Evolutionary conservation across 148 eudicot species (phyloP).

Genomic region (Rheum nobile): DNA sequence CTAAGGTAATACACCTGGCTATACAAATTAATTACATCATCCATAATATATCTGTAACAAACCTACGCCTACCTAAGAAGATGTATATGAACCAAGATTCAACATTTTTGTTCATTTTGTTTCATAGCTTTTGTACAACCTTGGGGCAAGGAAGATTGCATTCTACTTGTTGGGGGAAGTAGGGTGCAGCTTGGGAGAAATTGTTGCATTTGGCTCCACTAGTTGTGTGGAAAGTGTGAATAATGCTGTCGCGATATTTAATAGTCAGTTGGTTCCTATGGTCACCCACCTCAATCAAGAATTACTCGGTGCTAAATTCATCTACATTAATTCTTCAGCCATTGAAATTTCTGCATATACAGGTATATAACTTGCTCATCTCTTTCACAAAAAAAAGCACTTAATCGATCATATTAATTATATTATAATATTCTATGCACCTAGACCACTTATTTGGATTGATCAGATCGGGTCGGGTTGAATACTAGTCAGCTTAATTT

Average conservation of each 20-base stretch:
- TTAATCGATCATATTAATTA: too few relatives aligned
- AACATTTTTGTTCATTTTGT: too few relatives aligned
- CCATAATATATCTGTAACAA: too few relatives aligned
- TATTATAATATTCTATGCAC: too few relatives aligned
- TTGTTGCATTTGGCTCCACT: conserved; percentile 10
- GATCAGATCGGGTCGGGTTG: too few relatives aligned
- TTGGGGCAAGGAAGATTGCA: conserved; percentile 55
- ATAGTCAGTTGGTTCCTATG: conserved; percentile 22
- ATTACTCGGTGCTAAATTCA: background rate
- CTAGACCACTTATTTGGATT: too few relatives aligned
- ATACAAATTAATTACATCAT: too few relatives aligned
- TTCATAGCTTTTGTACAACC: conserved; percentile 30
- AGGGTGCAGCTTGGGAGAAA: conserved; percentile 51
- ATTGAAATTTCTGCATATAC: background rate
- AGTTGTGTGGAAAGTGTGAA: conserved; percentile 41
- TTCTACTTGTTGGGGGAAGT: conserved; percentile 48
- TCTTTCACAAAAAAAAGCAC: too few relatives aligned
- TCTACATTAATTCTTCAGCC: background rate
- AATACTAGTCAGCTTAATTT: too few relatives aligned
- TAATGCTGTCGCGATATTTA: conserved; percentile 24
- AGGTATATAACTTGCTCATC: background rate
- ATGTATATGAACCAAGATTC: too few relatives aligned
- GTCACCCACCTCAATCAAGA: background rate
- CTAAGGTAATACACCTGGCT: background rate
- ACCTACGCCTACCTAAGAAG: too few relatives aligned